Evolutionary conservation across 352 stramenopile genomes (phyloP), one percentile per base, ranked within the genome.

Genomic region (Phytopythium litorale): DNA sequence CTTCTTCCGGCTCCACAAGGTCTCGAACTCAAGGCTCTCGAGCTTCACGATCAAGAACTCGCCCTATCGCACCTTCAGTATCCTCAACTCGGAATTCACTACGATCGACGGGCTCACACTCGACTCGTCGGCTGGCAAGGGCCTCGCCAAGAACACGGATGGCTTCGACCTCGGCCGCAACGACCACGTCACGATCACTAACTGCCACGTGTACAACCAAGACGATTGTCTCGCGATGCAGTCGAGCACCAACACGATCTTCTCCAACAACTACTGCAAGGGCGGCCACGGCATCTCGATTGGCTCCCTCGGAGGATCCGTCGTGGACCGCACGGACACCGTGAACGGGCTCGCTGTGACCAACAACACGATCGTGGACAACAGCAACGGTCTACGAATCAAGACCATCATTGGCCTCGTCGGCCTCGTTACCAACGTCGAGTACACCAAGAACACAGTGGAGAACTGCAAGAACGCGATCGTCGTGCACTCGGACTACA

Each of bases 321-420:
- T 48, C 0, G 25, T 72, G 8, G 60, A 73, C 43, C 43, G 56
- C 12, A 63, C 68, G 18, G 54, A 45, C 25, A 74, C 63, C 16
- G 66, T 77, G 43, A 59, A 40, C 0, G 52, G 60, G 25, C 56
- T 79, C 6, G 50, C 55, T 7, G 68, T 76, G 0, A 38, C 63
- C 15, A 66, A 67, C 59, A 75, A 73, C 67, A 63, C 60, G 53
- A 78, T 78, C 64, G 21, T 65, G 38, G 48, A 79, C 67, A 63
- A 58, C 56, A 38, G 58, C 60, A 75, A 78, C 58, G 70, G 71
- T 1, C 55, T 78, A n/a, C 68, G 68, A 13, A 79, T 79, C 63
- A 76, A 75, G 43, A 72, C 68, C 16, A 68, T 76, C 30, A 70
- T 75, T 19, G 66, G 56, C 45, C 45, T 67, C 11, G 55, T 68